Conservation (phyloP, 2,329 filamentous ascomycete genomes). For the Stachybotrys elegans region DNA sequence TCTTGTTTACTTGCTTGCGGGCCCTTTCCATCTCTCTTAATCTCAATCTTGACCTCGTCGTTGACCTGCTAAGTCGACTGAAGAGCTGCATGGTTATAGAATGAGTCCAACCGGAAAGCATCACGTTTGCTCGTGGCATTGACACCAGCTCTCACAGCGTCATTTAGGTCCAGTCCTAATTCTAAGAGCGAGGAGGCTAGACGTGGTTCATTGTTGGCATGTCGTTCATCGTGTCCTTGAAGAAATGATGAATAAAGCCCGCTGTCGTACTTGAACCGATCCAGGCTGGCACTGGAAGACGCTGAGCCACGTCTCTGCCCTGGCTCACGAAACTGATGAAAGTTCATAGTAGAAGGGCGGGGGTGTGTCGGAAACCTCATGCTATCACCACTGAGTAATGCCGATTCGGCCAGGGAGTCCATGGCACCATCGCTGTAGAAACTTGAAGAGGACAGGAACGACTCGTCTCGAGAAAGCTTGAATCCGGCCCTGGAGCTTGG, state of each 20-base stretch:
- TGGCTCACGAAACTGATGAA: constrained; percentile 5
- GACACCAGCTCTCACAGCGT: constrained; percentile 8
- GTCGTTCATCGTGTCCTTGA: constrained; percentile 32
- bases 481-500: constrained; percentile 6
- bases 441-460: constrained; percentile 22
- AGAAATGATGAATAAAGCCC: constrained; percentile 32
- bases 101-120: constrained; percentile 15
- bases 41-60: constrained; percentile 30
- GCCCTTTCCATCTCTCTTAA: constrained; percentile 17
- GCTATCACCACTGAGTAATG: constrained; percentile 1
- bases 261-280: constrained; percentile 43
- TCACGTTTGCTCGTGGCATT: background rate
- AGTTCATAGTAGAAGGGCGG: background rate
- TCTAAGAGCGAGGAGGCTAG: too few relatives aligned
- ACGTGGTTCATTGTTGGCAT: constrained; percentile 36
- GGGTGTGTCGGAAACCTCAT: background rate
- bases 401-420: constrained; percentile 6
- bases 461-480: constrained; percentile 11
- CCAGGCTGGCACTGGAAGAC: constrained; percentile 29
- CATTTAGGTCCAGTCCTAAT: constrained; percentile 17
- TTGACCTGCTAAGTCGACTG: constrained; percentile 35
- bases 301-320: constrained; percentile 18
- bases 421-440: constrained; percentile 21
- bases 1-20: constrained; percentile 6
- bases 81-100: constrained; percentile 31